phyloP scores from a whole-genome alignment of 1,139 yeast species.

The Candida anutae region DNA sequence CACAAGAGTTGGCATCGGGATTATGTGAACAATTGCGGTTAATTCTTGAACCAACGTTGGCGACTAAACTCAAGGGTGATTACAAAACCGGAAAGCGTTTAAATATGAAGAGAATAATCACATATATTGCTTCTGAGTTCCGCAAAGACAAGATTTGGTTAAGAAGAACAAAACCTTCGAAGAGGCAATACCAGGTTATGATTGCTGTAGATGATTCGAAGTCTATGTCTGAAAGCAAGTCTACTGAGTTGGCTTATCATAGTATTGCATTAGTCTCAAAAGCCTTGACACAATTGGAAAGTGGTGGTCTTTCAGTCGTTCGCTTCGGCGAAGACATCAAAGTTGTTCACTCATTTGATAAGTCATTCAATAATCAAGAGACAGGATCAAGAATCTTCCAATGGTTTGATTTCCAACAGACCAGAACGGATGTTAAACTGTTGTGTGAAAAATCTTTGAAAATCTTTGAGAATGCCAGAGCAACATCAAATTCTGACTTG shows the following conservation, averaged over 20 bases:
- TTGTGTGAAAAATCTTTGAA: constrained; percentile 66
- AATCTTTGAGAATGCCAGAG: constrained; percentile 65
- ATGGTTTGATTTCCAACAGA: constrained; percentile 88
- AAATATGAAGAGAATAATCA: constrained; percentile 95
- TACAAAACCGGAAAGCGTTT: constrained; percentile 95
- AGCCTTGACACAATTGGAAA: constrained; percentile 88
- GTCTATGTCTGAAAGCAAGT: constrained; percentile 91
- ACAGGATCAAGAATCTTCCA: constrained; percentile 80
- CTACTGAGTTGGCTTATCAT: constrained; percentile 88
- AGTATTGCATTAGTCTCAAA: constrained; percentile 91
- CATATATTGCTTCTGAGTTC: constrained; percentile 96
- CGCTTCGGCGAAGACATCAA: constrained; percentile 82
- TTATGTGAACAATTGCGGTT: constrained; percentile 88
- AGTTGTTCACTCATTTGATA: constrained; percentile 85
- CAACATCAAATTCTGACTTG: constrained; percentile 51
- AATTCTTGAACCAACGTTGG: constrained; percentile 90
- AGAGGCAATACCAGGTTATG: constrained; percentile 96
- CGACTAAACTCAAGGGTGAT: constrained; percentile 91
- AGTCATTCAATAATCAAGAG: constrained; percentile 68
- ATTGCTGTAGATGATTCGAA: constrained; percentile 96
- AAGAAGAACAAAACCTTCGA: constrained; percentile 94
- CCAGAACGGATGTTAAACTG: constrained; percentile 73
- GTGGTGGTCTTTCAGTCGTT: constrained; percentile 88
- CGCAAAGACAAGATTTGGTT: constrained; percentile 98
- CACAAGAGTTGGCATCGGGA: constrained; percentile 81